Evolutionary conservation across 2,329 filamentous ascomycete species (phyloP), one percentile per base, ranked within the genome.

Genomic region (Exophiala xenobiotica): DNA sequence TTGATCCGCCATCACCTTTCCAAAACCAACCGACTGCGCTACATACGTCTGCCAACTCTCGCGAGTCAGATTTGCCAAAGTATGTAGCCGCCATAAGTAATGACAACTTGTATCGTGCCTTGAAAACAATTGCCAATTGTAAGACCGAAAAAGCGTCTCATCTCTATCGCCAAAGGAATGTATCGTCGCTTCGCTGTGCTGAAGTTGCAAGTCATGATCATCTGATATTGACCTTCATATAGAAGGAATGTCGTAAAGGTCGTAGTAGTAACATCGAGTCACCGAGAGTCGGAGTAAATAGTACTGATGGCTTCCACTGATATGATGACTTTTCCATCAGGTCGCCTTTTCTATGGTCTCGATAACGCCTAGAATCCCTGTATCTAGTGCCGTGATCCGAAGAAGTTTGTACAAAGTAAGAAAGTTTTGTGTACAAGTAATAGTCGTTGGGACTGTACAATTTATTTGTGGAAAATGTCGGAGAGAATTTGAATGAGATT

Each of bases 21-120:
- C 90, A 90, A 96, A 16, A n/a, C 27, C 29, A 96, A 48, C 24
- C 44, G 50, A 53, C 50, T 53, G 50, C 50, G 50, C 50, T 44
- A 53, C n/a, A 53, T 49, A 53, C 50, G 38, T 45, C 31, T 27
- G 11, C 27, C 22, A 6, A 14, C 22, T 40, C 35, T 40, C n/a
- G 20, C 23, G 42, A 46, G 22, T 12, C 33, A 19, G 43, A 45
- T 16, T 16, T 29, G 26, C 11, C 2, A 22, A 46, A 41, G 42
- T 18, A 43, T 33, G 26, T 46, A 46, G 42, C 42, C 49, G 49
- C 42, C 49, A 47, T 26, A 20, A 20, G 16, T 16, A 33, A 37
- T 24, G 37, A 38, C 23, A 41, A 19, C 19, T 27, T 3, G 27
- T 38, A 12, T 4, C n/a, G 12, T 33, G 26, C 20, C 19, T 33